A percentile compares a stretch with the other conserved stretches of the same genome.
Evolutionary conservation across 108 stramenopile species (phyloP).

Genomic region (Nitzschia putrida): DNA sequence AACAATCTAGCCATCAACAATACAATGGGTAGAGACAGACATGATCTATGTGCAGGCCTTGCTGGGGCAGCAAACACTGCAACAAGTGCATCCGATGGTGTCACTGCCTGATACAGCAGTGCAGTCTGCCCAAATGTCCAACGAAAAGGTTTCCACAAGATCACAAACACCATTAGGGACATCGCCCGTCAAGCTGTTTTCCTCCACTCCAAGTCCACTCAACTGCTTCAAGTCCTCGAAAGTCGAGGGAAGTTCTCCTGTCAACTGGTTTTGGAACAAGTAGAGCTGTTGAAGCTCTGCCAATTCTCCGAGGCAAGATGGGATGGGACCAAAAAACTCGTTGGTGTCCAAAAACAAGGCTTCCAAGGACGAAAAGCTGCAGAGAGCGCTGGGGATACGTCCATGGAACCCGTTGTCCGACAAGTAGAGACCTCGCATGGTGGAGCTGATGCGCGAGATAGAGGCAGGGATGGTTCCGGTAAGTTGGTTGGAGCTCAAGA

Average conservation of each 20-base stretch:
- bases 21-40: too few species aligned
- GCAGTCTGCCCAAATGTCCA: conserved; percentile 52
- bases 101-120: conserved; percentile 1
- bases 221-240: conserved; percentile 22
- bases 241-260: conserved; percentile 41
- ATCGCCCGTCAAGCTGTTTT: conserved; percentile 55
- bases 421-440: conserved; percentile 60
- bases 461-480: conserved; percentile 59
- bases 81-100: conserved; percentile 28
- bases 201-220: conserved; percentile 55
- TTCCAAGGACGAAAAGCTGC: conserved; percentile 47
- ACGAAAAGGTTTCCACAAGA: conserved; percentile 3
- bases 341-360: conserved; percentile 57
- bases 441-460: conserved; percentile 29
- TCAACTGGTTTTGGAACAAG: conserved; percentile 50
- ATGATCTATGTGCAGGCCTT: conserved; percentile 15
- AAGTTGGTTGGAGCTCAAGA: conserved; percentile 56
- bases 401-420: conserved; percentile 70
- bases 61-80: conserved; percentile 36
- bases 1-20: too few species aligned
- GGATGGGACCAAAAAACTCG: conserved; percentile 57
- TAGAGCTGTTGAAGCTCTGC: conserved; percentile 57
- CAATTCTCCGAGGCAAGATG: conserved; percentile 58
- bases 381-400: conserved; percentile 50
- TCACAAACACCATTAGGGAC: conserved; percentile 50